Percentiles rank a stretch among this genome's conserved stretches.
Conservation (phyloP, 345 rosid species). For the Pelargonium nanum region DNA sequence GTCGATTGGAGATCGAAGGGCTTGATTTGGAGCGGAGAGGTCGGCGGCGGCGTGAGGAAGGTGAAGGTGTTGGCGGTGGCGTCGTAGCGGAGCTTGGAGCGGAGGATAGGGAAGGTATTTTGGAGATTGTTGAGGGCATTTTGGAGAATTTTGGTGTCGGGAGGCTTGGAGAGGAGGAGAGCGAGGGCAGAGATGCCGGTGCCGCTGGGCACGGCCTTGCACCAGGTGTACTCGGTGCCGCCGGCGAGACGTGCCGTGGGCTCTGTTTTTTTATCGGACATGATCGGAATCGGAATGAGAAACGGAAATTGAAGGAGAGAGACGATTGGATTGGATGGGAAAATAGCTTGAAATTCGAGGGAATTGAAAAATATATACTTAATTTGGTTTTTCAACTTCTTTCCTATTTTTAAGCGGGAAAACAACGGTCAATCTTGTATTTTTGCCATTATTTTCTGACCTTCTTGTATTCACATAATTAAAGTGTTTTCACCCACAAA, state of each 20-base stretch:
- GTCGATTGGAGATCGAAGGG: slow-evolving; percentile 46
- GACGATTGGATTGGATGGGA: too few relatives aligned
- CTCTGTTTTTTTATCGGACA: too few relatives aligned
- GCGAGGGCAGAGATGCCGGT: slow-evolving; percentile 68
- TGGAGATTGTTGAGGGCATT: slow-evolving; percentile 41
- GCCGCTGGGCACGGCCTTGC: slow-evolving; percentile 55
- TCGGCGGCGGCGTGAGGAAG: slow-evolving; percentile 37
- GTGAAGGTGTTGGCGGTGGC: slow-evolving; percentile 32
- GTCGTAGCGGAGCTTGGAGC: slow-evolving; percentile 43
- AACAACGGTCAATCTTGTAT: too few relatives aligned
- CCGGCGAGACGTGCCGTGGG: slow-evolving; percentile 41
- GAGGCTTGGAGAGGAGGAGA: slow-evolving; percentile 39
- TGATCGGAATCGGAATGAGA: background rate
- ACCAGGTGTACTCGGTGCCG: slow-evolving; percentile 67
- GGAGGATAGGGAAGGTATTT: slow-evolving; percentile 48
- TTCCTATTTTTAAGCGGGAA: too few relatives aligned
- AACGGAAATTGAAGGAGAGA: too few relatives aligned
- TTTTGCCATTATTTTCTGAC: too few relatives aligned
- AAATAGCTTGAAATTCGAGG: too few relatives aligned
- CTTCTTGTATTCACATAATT: too few relatives aligned
- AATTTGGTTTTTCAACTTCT: too few relatives aligned
- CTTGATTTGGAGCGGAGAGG: slow-evolving; percentile 34
- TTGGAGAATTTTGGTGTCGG: slow-evolving; percentile 28
- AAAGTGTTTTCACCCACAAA: too few relatives aligned
- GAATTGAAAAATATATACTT: too few relatives aligned